These are phyloP conservation scores for Saccharomyces hybrid DNA, from an alignment of 1,139 yeast species.

Conservation along the genomic window DNA sequence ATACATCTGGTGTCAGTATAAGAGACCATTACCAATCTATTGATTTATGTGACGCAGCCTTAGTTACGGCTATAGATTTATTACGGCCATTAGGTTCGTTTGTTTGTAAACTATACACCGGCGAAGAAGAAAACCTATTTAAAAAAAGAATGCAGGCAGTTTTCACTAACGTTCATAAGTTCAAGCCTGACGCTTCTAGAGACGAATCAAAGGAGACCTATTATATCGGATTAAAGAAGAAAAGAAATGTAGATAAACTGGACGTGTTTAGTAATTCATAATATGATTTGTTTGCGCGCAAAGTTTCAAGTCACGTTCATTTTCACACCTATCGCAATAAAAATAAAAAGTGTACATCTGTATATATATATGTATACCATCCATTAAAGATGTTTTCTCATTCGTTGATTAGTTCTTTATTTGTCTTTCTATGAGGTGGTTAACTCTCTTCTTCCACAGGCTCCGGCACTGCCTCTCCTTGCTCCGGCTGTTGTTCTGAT, in stretches of 20 bases:
- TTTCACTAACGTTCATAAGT: conserved; percentile 51
- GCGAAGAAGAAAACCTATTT: conserved; percentile 57
- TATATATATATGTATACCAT: conserved; percentile 1
- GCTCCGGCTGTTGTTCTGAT: conserved; percentile 10
- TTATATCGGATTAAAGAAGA: conserved; percentile 55
- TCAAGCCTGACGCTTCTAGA: conserved; percentile 55
- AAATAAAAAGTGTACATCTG: conserved; percentile 3
- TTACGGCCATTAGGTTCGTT: conserved; percentile 64
- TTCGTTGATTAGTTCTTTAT: conserved; percentile 16
- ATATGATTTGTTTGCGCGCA: neutral
- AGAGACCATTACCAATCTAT: conserved; percentile 50
- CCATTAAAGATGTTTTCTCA: conserved; percentile 13
- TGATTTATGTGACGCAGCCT: conserved; percentile 89
- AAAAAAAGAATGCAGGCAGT: conserved; percentile 50
- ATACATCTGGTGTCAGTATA: conserved; percentile 56
- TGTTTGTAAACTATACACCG: conserved; percentile 65
- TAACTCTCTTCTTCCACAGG: conserved; percentile 6
- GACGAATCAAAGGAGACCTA: conserved; percentile 61
- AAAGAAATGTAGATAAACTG: conserved; percentile 40
- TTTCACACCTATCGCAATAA: neutral
- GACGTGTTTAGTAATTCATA: conserved; percentile 35
- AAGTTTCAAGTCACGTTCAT: neutral
- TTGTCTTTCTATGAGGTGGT: conserved; percentile 22
- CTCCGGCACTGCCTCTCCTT: conserved; percentile 1
- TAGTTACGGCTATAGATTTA: conserved; percentile 63